Conservation (phyloP, 2,329 filamentous ascomycete species). For the Thermomyces lanuginosus region DNA sequence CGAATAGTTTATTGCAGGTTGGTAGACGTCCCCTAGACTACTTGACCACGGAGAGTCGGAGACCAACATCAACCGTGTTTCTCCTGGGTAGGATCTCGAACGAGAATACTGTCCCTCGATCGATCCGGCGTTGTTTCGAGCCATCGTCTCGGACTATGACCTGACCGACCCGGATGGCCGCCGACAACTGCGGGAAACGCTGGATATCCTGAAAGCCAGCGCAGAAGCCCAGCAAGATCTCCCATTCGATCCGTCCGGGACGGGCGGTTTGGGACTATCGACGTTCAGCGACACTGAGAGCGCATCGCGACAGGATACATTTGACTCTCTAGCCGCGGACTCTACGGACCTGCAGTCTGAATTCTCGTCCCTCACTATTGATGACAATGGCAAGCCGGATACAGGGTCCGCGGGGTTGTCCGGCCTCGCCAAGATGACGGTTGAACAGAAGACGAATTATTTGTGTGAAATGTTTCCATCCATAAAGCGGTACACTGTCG, state of each 20-base stretch:
- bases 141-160: conserved; percentile 60
- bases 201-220: conserved; percentile 49
- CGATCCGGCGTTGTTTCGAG: conserved; percentile 60
- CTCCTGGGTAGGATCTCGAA: conserved; percentile 30
- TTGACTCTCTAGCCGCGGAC: conserved; percentile 34
- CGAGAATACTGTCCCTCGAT: conserved; percentile 57
- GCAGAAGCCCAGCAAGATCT: conserved; percentile 52
- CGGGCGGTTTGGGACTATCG: conserved; percentile 32
- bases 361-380: conserved; percentile 23
- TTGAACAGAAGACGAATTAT: conserved; percentile 45
- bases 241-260: conserved; percentile 64
- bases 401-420: conserved; percentile 13
- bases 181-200: conserved; percentile 37
- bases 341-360: conserved; percentile 34
- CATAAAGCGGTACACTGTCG: conserved; percentile 49
- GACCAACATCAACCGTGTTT: background rate
- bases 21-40: background rate
- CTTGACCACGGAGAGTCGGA: background rate
- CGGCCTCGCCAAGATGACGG: conserved; percentile 14
- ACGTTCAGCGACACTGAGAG: conserved; percentile 14
- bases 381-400: conserved; percentile 6
- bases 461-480: conserved; percentile 57
- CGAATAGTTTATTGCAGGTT: conserved; percentile 3
- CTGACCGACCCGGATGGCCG: conserved; percentile 38
- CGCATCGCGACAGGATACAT: conserved; percentile 15